phyloP scores from a whole-genome alignment of 2,329 filamentous ascomycete genomes.

The Alternaria ethzedia region DNA sequence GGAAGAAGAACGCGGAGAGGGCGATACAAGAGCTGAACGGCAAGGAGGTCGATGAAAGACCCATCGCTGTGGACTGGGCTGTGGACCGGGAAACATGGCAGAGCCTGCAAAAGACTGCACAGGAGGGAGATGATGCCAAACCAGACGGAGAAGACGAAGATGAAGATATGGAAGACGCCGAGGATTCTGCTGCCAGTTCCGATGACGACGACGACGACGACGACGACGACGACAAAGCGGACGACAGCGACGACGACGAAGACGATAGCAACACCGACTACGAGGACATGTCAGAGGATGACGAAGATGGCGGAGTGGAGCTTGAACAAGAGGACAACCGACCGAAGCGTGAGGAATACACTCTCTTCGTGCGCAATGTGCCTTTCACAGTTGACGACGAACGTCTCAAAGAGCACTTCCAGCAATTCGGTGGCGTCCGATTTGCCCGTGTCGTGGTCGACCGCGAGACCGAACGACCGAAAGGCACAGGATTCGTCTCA shows the following conservation, averaged over 20 bases:
- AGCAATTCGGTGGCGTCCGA: conserved; percentile 83
- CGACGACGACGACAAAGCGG: conserved; percentile 45
- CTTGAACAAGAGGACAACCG: conserved; percentile 35
- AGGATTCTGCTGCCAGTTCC: conserved; percentile 44
- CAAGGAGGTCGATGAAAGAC: conserved; percentile 85
- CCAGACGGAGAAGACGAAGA: conserved; percentile 49
- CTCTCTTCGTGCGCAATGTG: conserved; percentile 91
- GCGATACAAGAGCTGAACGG: conserved; percentile 87
- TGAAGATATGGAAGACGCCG: conserved; percentile 45
- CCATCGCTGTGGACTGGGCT: conserved; percentile 93
- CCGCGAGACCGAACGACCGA: conserved; percentile 80
- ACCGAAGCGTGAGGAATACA: conserved; percentile 69
- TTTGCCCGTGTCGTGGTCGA: conserved; percentile 94
- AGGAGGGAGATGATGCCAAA: conserved; percentile 51
- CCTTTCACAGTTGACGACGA: conserved; percentile 89
- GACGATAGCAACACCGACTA: conserved; percentile 53
- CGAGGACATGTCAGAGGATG: conserved; percentile 41
- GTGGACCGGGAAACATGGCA: conserved; percentile 91
- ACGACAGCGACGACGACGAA: conserved; percentile 39
- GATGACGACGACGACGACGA: conserved; percentile 52
- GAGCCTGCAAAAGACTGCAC: conserved; percentile 56
- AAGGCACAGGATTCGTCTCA: conserved; percentile 93
- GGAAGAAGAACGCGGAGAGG: conserved; percentile 88
- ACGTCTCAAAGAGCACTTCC: conserved; percentile 82
- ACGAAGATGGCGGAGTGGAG: conserved; percentile 50